Percentiles rank a stretch among this genome's conserved stretches.
Conservation (phyloP, 2,329 filamentous ascomycete species). For the Anisogramma anomala region DNA sequence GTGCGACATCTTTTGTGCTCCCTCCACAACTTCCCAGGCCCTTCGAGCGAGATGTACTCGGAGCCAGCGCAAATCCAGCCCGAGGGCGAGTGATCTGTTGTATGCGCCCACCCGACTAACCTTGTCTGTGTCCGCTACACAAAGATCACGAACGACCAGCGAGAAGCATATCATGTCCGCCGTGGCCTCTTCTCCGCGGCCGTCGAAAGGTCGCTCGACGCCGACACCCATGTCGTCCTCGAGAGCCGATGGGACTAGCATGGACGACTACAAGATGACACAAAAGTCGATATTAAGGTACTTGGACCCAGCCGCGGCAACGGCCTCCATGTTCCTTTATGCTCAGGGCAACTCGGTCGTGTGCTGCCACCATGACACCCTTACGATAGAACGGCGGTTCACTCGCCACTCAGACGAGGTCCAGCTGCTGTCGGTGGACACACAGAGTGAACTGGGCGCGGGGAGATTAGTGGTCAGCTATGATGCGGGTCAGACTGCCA, state of each 20-base stretch:
- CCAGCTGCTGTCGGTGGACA: conserved; percentile 76
- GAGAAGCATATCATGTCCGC: conserved; percentile 27
- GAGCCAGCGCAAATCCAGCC: conserved; percentile 16
- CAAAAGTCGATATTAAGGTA: conserved; percentile 38
- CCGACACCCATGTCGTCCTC: conserved; percentile 39
- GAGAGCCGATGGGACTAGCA: conserved; percentile 33
- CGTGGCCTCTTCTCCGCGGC: conserved; percentile 46
- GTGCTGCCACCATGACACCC: conserved; percentile 82
- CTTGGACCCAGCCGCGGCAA: conserved; percentile 83
- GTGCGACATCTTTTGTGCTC: conserved; percentile 21
- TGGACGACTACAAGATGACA: conserved; percentile 44
- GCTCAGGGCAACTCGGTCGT: conserved; percentile 71
- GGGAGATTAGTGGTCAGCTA: conserved; percentile 87
- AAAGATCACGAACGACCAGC: conserved; percentile 12
- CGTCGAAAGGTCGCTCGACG: conserved; percentile 47
- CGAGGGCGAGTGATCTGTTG: conserved; percentile 6
- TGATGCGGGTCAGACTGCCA: conserved; percentile 79
- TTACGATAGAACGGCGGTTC: conserved; percentile 81
- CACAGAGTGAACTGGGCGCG: conserved; percentile 73
- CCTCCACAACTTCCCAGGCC: conserved; percentile 15
- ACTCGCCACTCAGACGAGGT: conserved; percentile 75
- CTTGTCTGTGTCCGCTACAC: conserved; percentile 14
- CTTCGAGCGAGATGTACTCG: no score
- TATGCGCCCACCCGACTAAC: conserved; percentile 20
- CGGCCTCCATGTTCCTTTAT: conserved; percentile 82